Conservation (phyloP, 371 early-diverging fungal species). For the Phascolomyces articulosus region DNA sequence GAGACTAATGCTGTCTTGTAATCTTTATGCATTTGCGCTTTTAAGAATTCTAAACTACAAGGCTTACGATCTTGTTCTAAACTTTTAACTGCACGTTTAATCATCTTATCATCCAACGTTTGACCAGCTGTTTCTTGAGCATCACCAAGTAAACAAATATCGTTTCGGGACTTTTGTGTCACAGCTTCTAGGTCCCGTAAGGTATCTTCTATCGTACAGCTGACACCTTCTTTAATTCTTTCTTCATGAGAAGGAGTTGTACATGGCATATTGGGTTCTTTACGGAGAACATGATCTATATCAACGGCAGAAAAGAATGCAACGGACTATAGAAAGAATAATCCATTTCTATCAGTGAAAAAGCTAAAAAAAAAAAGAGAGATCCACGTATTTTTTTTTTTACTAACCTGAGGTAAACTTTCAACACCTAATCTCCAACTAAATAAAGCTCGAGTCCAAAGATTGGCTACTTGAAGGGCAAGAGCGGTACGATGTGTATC, state of each 20-base stretch:
- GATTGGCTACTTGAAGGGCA: constrained; percentile 91
- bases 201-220: constrained; percentile 59
- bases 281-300: constrained; percentile 91
- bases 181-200: constrained; percentile 26
- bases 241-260: constrained; percentile 73
- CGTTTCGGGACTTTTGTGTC: neutral
- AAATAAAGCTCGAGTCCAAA: constrained; percentile 94
- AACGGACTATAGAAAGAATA: constrained; percentile 63
- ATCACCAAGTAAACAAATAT: neutral
- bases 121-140: neutral
- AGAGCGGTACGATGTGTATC: constrained; percentile 80
- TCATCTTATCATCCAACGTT: neutral
- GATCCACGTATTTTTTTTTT: neutral
- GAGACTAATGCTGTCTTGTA: constrained; percentile 7
- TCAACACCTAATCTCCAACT: constrained; percentile 84
- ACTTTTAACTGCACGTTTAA: constrained; percentile 5
- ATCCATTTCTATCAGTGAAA: neutral
- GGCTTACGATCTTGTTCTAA: constrained; percentile 12
- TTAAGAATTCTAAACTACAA: constrained; percentile 26
- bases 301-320: constrained; percentile 97
- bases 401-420: constrained; percentile 81
- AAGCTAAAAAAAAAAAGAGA: neutral
- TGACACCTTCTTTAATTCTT: constrained; percentile 65
- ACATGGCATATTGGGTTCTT: constrained; percentile 86
- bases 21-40: constrained; percentile 46